These are phyloP conservation scores for Dictyophora rubrovolvata DNA, from an alignment of 768 basidiomycete genomes.

Conservation along the genomic window DNA sequence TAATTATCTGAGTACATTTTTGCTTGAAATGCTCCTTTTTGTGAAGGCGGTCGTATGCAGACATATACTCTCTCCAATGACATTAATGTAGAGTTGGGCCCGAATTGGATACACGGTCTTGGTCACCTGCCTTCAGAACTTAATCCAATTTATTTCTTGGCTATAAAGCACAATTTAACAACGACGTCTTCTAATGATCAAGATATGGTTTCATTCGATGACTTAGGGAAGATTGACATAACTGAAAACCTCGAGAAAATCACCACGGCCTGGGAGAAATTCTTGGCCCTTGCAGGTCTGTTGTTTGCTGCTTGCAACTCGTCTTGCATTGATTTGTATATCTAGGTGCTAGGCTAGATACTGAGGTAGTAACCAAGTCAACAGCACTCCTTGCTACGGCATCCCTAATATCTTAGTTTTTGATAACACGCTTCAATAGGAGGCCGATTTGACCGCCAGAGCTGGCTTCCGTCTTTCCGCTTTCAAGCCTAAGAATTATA, in stretches of 20 bases:
- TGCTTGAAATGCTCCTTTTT: not conserved
- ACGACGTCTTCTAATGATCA: conserved; percentile 16
- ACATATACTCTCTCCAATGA: conserved; percentile 23
- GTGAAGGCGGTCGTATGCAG: conserved; percentile 40
- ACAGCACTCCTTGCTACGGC: not conserved
- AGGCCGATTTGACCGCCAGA: conserved; percentile 45
- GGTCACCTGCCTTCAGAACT: conserved; percentile 29
- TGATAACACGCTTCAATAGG: conserved; percentile 13
- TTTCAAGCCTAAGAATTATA: conserved; percentile 32
- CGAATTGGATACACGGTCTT: conserved; percentile 31
- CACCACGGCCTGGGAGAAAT: conserved; percentile 18
- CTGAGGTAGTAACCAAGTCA: not conserved
- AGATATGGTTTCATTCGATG: conserved; percentile 41
- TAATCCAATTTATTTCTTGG: conserved; percentile 55
- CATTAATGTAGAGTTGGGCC: conserved; percentile 36
- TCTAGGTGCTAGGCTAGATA: conserved; percentile 34
- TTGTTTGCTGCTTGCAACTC: not conserved
- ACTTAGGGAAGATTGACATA: conserved; percentile 35
- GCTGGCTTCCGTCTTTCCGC: conserved; percentile 46
- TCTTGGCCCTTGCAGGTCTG: conserved; percentile 39
- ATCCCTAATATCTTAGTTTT: not conserved
- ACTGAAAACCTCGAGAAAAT: conserved; percentile 31
- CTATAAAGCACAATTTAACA: conserved; percentile 41
- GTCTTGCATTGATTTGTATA: not conserved
- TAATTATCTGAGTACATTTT: not conserved